phyloP scores from a whole-genome alignment of 768 basidiomycete species.

The Pleurotus eryngii region DNA sequence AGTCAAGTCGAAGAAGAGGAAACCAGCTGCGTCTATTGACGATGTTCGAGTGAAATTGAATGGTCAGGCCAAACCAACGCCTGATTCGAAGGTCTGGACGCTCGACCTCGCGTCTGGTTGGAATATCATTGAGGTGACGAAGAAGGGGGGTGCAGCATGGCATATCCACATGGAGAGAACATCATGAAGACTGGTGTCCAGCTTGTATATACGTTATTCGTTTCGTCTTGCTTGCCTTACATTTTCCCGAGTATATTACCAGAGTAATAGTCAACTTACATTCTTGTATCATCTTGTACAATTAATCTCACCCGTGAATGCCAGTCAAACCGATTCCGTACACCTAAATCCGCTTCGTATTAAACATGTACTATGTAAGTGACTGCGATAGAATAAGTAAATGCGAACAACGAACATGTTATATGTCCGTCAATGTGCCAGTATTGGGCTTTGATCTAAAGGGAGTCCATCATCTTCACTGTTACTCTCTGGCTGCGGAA shows the following conservation, averaged over 20 bases:
- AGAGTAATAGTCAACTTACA: neutral
- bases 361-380: too few relatives aligned
- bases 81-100: conserved; percentile 53
- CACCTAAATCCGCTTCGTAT: too few relatives aligned
- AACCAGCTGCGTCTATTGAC: conserved; percentile 36
- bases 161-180: conserved; percentile 11
- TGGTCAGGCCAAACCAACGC: conserved; percentile 45
- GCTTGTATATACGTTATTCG: neutral
- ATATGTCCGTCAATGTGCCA: too few relatives aligned
- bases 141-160: conserved; percentile 13
- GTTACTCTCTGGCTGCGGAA: conserved; percentile 50
- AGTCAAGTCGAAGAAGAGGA: conserved; percentile 39
- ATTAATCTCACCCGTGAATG: neutral
- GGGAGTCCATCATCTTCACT: conserved; percentile 33
- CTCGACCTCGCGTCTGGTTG: conserved; percentile 55
- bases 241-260: neutral
- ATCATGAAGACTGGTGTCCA: neutral
- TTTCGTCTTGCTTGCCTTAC: neutral
- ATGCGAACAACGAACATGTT: too few relatives aligned
- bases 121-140: conserved; percentile 67
- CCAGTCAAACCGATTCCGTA: too few relatives aligned
- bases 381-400: too few relatives aligned
- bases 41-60: conserved; percentile 66
- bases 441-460: neutral
- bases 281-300: neutral